phyloP scores from a whole-genome alignment of 2,329 filamentous ascomycete species.

The Simplicillium aogashimaense region DNA sequence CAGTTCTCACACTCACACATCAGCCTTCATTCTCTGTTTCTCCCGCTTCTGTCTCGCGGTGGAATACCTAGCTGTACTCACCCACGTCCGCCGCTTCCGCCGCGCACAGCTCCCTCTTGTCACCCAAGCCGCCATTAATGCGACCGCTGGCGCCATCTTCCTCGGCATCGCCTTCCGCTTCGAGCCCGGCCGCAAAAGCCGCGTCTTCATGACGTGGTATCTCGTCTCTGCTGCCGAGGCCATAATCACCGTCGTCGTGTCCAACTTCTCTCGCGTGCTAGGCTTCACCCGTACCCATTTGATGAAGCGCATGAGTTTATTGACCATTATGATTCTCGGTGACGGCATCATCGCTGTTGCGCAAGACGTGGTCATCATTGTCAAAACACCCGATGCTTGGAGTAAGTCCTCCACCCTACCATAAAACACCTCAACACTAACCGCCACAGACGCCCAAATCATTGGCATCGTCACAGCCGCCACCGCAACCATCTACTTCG shows the following conservation, averaged over 20 bases:
- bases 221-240: constrained; percentile 43
- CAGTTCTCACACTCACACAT: no score
- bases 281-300: constrained; percentile 54
- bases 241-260: constrained; percentile 38
- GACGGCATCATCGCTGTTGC: constrained; percentile 54
- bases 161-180: constrained; percentile 31
- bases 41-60: constrained; percentile 41
- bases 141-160: constrained; percentile 25
- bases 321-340: constrained; percentile 58
- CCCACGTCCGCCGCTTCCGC: constrained; percentile 30
- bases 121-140: constrained; percentile 23
- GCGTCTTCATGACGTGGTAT: constrained; percentile 38
- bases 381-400: constrained; percentile 29
- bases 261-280: constrained; percentile 43
- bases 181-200: constrained; percentile 17
- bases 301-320: constrained; percentile 51
- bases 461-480: constrained; percentile 30
- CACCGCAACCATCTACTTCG: constrained; percentile 30
- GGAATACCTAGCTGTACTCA: constrained; percentile 40
- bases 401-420: constrained; percentile 14
- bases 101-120: constrained; percentile 23
- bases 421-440: background rate
- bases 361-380: constrained; percentile 39
- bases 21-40: constrained; percentile 36
- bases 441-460: constrained; percentile 19